A percentile compares a stretch with the other conserved stretches of the same genome.
Evolutionary conservation across 202 grass and related monocot genomes (phyloP).

Genomic region (Carex sylvatica): DNA sequence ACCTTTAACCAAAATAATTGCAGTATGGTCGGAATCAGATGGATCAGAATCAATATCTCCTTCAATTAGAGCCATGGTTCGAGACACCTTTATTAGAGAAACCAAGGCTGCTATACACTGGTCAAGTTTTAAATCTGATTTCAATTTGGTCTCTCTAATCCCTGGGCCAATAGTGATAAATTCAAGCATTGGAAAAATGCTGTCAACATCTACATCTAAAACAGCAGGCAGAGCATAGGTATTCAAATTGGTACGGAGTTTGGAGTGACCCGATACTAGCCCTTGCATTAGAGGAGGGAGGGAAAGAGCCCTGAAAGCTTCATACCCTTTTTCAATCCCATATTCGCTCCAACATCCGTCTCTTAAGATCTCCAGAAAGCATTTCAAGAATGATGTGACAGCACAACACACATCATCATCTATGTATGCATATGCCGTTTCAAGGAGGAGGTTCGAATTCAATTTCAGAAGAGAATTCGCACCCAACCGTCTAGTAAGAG

Average conservation of each 20-base stretch:
- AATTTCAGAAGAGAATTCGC: constrained; percentile 81
- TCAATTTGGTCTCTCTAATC: constrained; percentile 34
- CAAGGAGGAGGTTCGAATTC: constrained; percentile 60
- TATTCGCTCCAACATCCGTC: constrained; percentile 81
- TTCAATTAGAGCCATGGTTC: constrained; percentile 79
- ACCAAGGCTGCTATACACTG: constrained; percentile 87
- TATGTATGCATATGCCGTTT: constrained; percentile 79
- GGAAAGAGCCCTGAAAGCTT: constrained; percentile 66
- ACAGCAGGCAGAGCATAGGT: constrained; percentile 73
- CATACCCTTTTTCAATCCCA: constrained; percentile 81
- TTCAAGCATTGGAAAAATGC: constrained; percentile 97
- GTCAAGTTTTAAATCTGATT: constrained; percentile 55
- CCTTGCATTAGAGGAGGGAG: constrained; percentile 75
- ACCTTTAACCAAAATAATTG: constrained; percentile 71
- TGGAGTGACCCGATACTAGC: constrained; percentile 77
- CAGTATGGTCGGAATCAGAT: constrained; percentile 36
- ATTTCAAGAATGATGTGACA: constrained; percentile 83
- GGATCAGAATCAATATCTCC: constrained; percentile 72
- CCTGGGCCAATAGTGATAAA: constrained; percentile 80
- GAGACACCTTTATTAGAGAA: constrained; percentile 86
- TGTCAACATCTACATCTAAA: constrained; percentile 74
- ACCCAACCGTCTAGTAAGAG: constrained; percentile 84
- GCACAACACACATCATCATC: constrained; percentile 96
- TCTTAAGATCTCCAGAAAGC: constrained; percentile 73
- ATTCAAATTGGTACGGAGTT: constrained; percentile 91